Evolutionary conservation across 441 rosid species (phyloP).

Genomic region (Gossypium aridum): DNA sequence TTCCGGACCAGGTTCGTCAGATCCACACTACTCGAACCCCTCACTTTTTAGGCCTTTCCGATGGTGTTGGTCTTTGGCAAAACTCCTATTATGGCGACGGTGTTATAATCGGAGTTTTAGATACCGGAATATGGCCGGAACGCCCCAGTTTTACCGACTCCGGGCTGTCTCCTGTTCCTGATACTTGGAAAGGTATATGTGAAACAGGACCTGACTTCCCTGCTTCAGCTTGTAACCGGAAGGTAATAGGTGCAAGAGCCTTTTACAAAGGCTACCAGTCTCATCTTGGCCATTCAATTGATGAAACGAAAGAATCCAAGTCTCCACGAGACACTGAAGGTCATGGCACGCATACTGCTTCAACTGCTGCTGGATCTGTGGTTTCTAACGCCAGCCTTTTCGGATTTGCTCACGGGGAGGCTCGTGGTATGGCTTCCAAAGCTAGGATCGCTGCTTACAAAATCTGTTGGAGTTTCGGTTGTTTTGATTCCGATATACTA

Average conservation of each 20-base stretch:
- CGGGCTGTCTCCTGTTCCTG: slow-evolving; percentile 42
- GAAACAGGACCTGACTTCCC: slow-evolving; percentile 54
- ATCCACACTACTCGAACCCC: slow-evolving; percentile 84
- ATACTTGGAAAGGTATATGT: slow-evolving; percentile 60
- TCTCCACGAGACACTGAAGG: slow-evolving; percentile 83
- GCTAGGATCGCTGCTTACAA: slow-evolving; percentile 82
- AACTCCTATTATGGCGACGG: slow-evolving; percentile 58
- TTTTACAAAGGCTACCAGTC: slow-evolving; percentile 45
- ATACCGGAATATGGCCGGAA: slow-evolving; percentile 85
- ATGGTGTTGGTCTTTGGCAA: slow-evolving; percentile 54
- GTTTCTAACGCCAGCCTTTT: slow-evolving; percentile 58
- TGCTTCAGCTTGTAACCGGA: slow-evolving; percentile 52
- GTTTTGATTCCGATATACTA: slow-evolving; percentile 75
- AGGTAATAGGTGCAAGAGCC: slow-evolving; percentile 71
- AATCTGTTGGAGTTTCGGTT: slow-evolving; percentile 71
- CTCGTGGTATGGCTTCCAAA: slow-evolving; percentile 78
- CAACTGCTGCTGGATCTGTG: slow-evolving; percentile 68
- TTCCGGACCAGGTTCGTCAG: slow-evolving; percentile 55
- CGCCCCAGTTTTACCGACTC: slow-evolving; percentile 55
- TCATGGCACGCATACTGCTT: slow-evolving; percentile 82
- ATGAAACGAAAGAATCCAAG: slow-evolving; percentile 36
- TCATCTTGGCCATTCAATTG: slow-evolving; percentile 20
- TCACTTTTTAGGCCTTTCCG: slow-evolving; percentile 59
- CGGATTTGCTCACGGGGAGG: slow-evolving; percentile 51
- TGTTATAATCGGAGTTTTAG: slow-evolving; percentile 69